These are phyloP conservation scores for Trichocladium uniseriatum DNA, from an alignment of 495 filamentous ascomycete species.

Conservation along the genomic window DNA sequence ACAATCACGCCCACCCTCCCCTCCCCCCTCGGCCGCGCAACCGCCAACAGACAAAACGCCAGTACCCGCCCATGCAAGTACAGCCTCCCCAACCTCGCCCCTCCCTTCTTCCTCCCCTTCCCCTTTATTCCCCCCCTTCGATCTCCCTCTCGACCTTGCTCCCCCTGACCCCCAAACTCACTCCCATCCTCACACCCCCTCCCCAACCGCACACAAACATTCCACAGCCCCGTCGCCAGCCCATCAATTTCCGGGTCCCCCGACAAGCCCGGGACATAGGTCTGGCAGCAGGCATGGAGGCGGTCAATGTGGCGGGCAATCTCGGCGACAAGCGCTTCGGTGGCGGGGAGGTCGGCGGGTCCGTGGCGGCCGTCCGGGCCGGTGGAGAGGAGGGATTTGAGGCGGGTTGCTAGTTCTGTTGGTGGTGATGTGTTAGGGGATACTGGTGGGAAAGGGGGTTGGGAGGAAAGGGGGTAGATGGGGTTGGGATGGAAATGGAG, in stretches of 20 bases:
- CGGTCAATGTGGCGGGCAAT: constrained; percentile 27
- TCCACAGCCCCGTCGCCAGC: constrained; percentile 55
- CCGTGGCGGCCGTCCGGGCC: constrained; percentile 6
- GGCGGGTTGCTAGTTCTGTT: constrained; percentile 18
- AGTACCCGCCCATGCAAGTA: constrained; percentile 47
- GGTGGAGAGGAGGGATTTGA: constrained; percentile 17
- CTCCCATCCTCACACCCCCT: constrained; percentile 16
- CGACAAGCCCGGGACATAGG: constrained; percentile 4
- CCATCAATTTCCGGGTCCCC: constrained; percentile 40
- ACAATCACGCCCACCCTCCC: constrained; percentile 31
- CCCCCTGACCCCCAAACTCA: too few relatives aligned
- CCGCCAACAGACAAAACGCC: constrained; percentile 60
- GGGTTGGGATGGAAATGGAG: too few relatives aligned
- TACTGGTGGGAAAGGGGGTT: not conserved
- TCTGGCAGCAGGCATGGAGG: constrained; percentile 21
- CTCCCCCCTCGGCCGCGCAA: constrained; percentile 33
- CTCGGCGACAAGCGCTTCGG: constrained; percentile 27
- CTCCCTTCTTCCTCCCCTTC: not conserved
- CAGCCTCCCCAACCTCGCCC: constrained; percentile 16
- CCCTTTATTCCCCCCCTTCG: not conserved
- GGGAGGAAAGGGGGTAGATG: not conserved
- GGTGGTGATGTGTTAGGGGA: too few relatives aligned
- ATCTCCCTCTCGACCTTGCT: not conserved
- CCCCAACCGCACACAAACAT: constrained; percentile 48
- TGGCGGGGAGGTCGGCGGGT: constrained; percentile 8